A percentile compares a stretch with the other conserved stretches of the same genome.
Evolutionary conservation across 2,329 filamentous ascomycete species (phyloP).

Genomic region (Capronia americana): DNA sequence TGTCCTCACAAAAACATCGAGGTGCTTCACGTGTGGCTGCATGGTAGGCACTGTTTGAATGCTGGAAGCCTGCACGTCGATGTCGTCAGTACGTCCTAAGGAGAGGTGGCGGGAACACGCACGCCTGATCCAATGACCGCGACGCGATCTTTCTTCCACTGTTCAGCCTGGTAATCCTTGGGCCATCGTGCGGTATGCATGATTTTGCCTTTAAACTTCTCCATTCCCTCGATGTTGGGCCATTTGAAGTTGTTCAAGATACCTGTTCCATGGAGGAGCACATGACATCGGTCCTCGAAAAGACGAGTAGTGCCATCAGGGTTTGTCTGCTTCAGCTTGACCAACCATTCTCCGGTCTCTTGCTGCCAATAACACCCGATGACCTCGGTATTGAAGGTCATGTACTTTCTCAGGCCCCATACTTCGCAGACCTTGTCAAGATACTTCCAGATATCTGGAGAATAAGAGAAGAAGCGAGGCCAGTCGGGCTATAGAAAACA

Average conservation of each 20-base stretch:
- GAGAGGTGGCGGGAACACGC: slow-evolving; percentile 30
- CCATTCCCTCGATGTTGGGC: slow-evolving; percentile 45
- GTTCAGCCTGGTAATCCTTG: slow-evolving; percentile 52
- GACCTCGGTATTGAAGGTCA: slow-evolving; percentile 59
- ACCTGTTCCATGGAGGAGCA: slow-evolving; percentile 54
- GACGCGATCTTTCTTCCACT: slow-evolving; percentile 52
- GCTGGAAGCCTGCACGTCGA: slow-evolving; percentile 40
- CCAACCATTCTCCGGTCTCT: slow-evolving; percentile 56
- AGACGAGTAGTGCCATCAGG: slow-evolving; percentile 45
- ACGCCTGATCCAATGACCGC: slow-evolving; percentile 56
- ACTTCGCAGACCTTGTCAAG: slow-evolving; percentile 56
- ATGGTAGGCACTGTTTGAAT: slow-evolving; percentile 57
- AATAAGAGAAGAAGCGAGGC: slow-evolving; percentile 56
- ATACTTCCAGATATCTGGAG: slow-evolving; percentile 57
- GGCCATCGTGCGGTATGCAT: slow-evolving; percentile 54
- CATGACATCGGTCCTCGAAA: slow-evolving; percentile 53
- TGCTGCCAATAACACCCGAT: slow-evolving; percentile 58
- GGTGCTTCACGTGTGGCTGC: slow-evolving; percentile 54
- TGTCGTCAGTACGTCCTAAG: not conserved
- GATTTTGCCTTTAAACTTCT: slow-evolving; percentile 53
- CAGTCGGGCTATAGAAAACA: slow-evolving; percentile 52
- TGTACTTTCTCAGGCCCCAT: slow-evolving; percentile 59
- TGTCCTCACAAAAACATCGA: slow-evolving; percentile 56
- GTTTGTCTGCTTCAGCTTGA: slow-evolving; percentile 53
- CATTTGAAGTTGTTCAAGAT: slow-evolving; percentile 59